Evolutionary conservation across 2,329 filamentous ascomycete genomes (phyloP).

Genomic region (Dactylellina haptotyla): DNA sequence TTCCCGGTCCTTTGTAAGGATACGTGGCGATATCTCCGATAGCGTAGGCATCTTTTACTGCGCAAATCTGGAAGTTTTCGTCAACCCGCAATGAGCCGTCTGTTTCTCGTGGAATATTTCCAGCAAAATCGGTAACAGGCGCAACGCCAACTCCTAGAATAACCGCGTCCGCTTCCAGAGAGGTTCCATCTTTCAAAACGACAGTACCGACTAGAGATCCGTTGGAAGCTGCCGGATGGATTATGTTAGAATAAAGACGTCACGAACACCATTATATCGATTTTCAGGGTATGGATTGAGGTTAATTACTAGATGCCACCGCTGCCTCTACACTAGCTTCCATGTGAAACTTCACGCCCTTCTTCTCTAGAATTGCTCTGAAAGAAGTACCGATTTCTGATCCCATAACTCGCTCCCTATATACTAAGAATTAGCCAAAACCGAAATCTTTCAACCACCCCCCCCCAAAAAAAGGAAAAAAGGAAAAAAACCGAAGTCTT

Average conservation of each 20-base stretch:
- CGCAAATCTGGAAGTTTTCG: slow-evolving; percentile 79
- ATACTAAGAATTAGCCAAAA: slow-evolving; percentile 3
- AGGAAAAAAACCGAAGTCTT: too few relatives aligned
- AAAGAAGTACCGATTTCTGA: slow-evolving; percentile 82
- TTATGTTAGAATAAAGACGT: not conserved
- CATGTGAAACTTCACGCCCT: slow-evolving; percentile 89
- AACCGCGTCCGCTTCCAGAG: slow-evolving; percentile 85
- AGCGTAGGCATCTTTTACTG: slow-evolving; percentile 84
- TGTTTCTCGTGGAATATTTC: slow-evolving; percentile 76
- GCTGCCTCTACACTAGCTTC: slow-evolving; percentile 84
- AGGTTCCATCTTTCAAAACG: slow-evolving; percentile 84
- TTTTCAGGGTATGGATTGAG: not conserved
- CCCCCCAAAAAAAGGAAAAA: too few relatives aligned
- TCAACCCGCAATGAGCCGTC: slow-evolving; percentile 89
- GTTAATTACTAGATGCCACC: slow-evolving; percentile 68
- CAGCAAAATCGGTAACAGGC: slow-evolving; percentile 84
- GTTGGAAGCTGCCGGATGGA: slow-evolving; percentile 64
- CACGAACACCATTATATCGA: not conserved
- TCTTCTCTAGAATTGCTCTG: slow-evolving; percentile 80
- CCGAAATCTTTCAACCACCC: too few relatives aligned
- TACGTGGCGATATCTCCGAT: slow-evolving; percentile 90
- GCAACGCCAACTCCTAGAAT: slow-evolving; percentile 89
- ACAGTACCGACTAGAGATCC: slow-evolving; percentile 80
- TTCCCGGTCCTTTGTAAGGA: slow-evolving; percentile 90
- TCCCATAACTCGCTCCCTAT: slow-evolving; percentile 80